These are phyloP conservation scores for Tylopilus sp. DNA, from an alignment of 768 basidiomycete genomes.

Conservation along the genomic window DNA sequence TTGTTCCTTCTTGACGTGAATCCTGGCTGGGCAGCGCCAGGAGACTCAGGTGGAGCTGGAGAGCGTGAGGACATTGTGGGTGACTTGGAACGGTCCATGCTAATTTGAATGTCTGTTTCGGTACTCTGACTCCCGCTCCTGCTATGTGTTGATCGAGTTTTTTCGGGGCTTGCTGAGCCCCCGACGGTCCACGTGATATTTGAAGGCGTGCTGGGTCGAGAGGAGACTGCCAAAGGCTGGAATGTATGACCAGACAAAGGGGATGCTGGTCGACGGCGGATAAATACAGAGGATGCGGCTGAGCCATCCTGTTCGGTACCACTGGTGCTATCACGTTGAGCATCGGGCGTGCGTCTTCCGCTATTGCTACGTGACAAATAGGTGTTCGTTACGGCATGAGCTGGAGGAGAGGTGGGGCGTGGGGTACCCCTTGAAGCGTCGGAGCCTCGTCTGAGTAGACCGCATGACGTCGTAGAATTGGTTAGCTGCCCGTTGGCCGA, in stretches of 20 bases:
- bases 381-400: constrained; percentile 36
- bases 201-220: constrained; percentile 60
- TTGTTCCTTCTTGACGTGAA: constrained; percentile 26
- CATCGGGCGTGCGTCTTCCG: constrained; percentile 65
- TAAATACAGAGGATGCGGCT: constrained; percentile 49
- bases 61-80: constrained; percentile 50
- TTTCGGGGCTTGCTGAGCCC: constrained; percentile 32
- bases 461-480: constrained; percentile 35
- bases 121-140: constrained; percentile 59
- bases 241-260: constrained; percentile 60
- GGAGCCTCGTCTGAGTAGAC: constrained; percentile 52
- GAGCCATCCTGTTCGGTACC: constrained; percentile 40
- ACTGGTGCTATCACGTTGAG: constrained; percentile 36
- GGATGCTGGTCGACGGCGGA: constrained; percentile 66
- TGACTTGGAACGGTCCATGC: constrained; percentile 38
- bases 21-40: constrained; percentile 37
- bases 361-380: constrained; percentile 59
- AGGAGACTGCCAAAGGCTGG: constrained; percentile 56
- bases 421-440: constrained; percentile 47
- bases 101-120: constrained; percentile 25
- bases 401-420: constrained; percentile 47
- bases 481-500: constrained; percentile 32
- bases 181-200: constrained; percentile 66
- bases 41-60: constrained; percentile 59
- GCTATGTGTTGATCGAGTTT: constrained; percentile 39